These are phyloP conservation scores for Neonectria ditissima DNA, from an alignment of 2,329 filamentous ascomycete genomes.

Conservation along the genomic window DNA sequence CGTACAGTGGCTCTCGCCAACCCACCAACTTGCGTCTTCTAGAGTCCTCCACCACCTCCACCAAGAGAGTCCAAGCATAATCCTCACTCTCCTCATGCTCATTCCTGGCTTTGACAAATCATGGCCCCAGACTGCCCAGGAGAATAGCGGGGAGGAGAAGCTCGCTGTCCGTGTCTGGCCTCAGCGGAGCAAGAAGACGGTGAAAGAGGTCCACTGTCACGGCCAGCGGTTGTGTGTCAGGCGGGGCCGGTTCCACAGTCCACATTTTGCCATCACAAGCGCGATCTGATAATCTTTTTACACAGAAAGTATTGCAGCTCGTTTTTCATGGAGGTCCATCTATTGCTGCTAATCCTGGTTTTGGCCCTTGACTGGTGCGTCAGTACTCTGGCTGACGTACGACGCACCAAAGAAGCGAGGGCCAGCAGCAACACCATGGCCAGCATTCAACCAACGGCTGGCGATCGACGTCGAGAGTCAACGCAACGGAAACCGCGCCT, in stretches of 20 bases:
- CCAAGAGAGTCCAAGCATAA: background rate
- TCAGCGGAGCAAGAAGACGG: conserved; percentile 3
- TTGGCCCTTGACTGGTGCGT: conserved; percentile 17
- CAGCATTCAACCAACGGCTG: background rate
- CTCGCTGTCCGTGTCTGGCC: background rate
- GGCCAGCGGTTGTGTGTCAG: background rate
- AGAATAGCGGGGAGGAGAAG: background rate
- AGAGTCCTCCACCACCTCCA: conserved; percentile 3
- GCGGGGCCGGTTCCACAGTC: background rate
- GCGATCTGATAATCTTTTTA: conserved; percentile 4
- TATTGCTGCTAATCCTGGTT: conserved; percentile 10
- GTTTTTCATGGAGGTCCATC: background rate
- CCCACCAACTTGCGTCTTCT: background rate
- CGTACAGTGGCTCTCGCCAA: background rate
- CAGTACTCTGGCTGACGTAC: background rate
- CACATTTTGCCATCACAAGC: background rate
- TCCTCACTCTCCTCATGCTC: background rate
- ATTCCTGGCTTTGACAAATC: conserved; percentile 21
- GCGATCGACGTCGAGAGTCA: conserved; percentile 5
- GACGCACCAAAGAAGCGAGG: background rate
- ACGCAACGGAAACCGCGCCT: conserved; percentile 26
- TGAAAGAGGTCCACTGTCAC: background rate
- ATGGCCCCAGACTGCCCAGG: background rate
- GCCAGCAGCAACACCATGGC: background rate
- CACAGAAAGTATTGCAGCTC: background rate